Percentiles rank a stretch among this genome's conserved stretches.
Conservation (phyloP, 192 early-diverging fungal species). For the Umbelopsis sp. region DNA sequence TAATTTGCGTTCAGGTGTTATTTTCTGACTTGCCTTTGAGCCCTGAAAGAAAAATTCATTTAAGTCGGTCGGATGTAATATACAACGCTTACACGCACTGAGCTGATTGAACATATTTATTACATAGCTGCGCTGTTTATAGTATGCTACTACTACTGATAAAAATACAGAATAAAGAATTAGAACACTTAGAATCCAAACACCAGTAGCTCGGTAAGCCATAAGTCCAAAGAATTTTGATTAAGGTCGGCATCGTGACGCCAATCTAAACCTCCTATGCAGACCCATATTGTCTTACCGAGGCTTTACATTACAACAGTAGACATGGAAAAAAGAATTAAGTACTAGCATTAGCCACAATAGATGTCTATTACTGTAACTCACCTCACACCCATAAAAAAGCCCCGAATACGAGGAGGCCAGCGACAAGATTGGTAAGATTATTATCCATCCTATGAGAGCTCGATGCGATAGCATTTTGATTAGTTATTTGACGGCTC, state of each 20-base stretch:
- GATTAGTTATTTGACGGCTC: not conserved
- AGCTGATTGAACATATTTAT: too few relatives aligned
- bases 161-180: not conserved
- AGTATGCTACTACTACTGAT: not conserved
- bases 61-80: too few relatives aligned
- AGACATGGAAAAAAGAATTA: not conserved
- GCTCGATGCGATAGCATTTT: not conserved
- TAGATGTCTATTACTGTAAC: not conserved
- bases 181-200: not conserved
- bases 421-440: constrained; percentile 4
- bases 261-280: constrained; percentile 13
- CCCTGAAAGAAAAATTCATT: too few relatives aligned
- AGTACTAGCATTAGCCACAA: not conserved
- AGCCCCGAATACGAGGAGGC: constrained; percentile 21
- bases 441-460: not conserved
- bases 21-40: too few relatives aligned
- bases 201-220: constrained; percentile 13
- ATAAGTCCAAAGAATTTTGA: constrained; percentile 10
- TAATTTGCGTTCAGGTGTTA: too few relatives aligned
- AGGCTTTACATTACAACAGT: not conserved
- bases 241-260: not conserved
- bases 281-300: constrained; percentile 13
- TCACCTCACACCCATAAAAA: constrained; percentile 18
- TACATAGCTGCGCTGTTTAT: too few relatives aligned
- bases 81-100: too few relatives aligned